Evolutionary conservation across 345 rosid genomes (phyloP).

Genomic region (Heritiera fomes): DNA sequence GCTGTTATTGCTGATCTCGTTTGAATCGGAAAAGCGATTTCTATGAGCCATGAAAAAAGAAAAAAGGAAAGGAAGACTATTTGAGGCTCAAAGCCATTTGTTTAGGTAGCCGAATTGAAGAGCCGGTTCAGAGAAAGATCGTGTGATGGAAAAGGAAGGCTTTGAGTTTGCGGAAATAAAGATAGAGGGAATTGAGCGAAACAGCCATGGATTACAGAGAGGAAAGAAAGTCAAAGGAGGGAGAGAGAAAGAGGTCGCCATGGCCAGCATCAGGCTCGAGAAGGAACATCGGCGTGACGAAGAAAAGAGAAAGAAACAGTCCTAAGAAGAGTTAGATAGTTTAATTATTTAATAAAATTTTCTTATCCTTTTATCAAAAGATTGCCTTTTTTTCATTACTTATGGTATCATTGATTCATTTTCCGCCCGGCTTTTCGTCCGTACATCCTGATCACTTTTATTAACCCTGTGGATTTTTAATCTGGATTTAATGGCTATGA

Average conservation of each 20-base stretch:
- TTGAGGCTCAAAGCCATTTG: background rate
- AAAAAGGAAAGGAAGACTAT: background rate
- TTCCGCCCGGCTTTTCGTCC: too few species aligned
- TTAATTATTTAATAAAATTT: background rate
- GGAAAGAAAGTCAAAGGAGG: background rate
- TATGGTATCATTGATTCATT: too few species aligned
- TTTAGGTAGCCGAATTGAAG: background rate
- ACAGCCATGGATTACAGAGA: slow-evolving; percentile 14
- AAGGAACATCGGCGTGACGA: slow-evolving; percentile 7
- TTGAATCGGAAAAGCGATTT: slow-evolving; percentile 60
- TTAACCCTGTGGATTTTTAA: too few species aligned
- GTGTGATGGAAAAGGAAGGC: background rate
- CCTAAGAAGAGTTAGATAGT: background rate
- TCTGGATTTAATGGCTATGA: too few species aligned
- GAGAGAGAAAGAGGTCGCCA: background rate
- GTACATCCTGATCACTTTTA: too few species aligned
- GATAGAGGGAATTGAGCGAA: background rate
- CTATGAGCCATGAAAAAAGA: slow-evolving; percentile 40
- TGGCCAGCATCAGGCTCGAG: background rate
- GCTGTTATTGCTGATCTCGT: slow-evolving; percentile 60
- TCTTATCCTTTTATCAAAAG: slow-evolving; percentile 17
- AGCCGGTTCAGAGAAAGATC: background rate
- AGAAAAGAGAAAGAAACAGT: background rate
- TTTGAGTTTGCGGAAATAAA: background rate
- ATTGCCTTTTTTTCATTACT: background rate